Evolutionary conservation across 2,329 filamentous ascomycete species (phyloP).

Genomic region (Fonsecaea erecta): DNA sequence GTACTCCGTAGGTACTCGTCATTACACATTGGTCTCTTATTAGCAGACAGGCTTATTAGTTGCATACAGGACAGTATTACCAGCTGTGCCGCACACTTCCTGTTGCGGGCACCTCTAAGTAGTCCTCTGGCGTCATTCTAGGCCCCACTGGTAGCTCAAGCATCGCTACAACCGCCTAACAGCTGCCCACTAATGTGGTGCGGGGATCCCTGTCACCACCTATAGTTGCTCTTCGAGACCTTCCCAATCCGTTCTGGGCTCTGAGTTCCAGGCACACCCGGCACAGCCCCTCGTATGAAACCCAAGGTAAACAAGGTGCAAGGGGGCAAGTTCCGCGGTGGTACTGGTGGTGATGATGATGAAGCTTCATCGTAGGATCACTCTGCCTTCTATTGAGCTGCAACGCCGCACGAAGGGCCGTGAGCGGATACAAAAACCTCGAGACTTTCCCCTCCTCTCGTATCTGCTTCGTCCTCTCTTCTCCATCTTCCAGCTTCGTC

Average conservation of each 20-base stretch:
- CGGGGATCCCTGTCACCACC: not conserved
- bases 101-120: not conserved
- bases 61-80: too few relatives aligned
- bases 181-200: not conserved
- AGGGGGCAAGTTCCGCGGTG: not conserved
- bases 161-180: not conserved
- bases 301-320: not conserved
- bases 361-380: slow-evolving; percentile 1
- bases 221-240: not conserved
- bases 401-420: not conserved
- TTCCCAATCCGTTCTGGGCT: not conserved
- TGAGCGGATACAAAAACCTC: slow-evolving; percentile 20
- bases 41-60: too few relatives aligned
- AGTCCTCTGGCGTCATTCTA: slow-evolving; percentile 5
- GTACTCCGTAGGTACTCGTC: too few relatives aligned
- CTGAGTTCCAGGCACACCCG: not conserved
- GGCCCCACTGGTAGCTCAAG: not conserved
- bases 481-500: slow-evolving; percentile 1
- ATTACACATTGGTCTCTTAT: too few relatives aligned
- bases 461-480: not conserved
- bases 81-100: not conserved
- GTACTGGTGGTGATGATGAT: not conserved
- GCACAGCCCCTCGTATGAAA: not conserved
- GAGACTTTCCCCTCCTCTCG: not conserved
- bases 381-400: not conserved